Evolutionary conservation across 208 protist species (phyloP).

Genomic region (Leishmania lainsoni): DNA sequence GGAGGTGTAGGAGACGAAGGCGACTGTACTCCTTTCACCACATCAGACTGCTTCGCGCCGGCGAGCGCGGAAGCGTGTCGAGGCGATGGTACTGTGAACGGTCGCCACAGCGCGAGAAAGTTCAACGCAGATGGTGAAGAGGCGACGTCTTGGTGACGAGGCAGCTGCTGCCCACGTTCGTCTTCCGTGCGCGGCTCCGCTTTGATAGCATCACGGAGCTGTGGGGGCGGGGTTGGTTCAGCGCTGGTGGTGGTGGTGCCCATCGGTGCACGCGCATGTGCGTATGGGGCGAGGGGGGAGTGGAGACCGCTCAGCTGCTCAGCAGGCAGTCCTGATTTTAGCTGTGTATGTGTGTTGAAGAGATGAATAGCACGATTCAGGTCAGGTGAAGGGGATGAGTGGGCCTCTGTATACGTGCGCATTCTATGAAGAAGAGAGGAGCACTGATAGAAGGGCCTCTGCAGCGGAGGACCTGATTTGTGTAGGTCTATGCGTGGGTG

Average conservation of each 20-base stretch:
- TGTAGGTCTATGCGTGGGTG: neutral
- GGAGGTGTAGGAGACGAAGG: neutral
- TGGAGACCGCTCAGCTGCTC: neutral
- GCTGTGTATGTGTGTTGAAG: neutral
- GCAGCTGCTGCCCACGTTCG: neutral
- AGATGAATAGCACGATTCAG: neutral
- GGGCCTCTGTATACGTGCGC: neutral
- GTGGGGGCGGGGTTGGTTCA: neutral
- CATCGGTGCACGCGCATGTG: neutral
- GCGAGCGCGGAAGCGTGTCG: neutral
- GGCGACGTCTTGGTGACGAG: slow-evolving; percentile 5
- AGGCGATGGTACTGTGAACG: neutral
- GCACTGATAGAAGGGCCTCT: neutral
- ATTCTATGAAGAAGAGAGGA: neutral
- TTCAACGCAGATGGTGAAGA: slow-evolving; percentile 8
- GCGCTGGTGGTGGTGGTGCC: neutral
- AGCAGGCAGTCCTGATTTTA: neutral
- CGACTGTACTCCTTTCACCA: neutral
- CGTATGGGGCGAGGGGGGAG: neutral
- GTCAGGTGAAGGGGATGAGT: neutral
- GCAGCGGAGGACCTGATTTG: neutral
- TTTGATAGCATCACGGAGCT: slow-evolving; percentile 7
- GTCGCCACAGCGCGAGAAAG: slow-evolving; percentile 27
- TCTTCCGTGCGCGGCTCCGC: slow-evolving; percentile 1
- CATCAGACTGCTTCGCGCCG: neutral